These are phyloP conservation scores for Aethionema arabicum DNA, from an alignment of 345 rosid genomes.

Conservation along the genomic window DNA sequence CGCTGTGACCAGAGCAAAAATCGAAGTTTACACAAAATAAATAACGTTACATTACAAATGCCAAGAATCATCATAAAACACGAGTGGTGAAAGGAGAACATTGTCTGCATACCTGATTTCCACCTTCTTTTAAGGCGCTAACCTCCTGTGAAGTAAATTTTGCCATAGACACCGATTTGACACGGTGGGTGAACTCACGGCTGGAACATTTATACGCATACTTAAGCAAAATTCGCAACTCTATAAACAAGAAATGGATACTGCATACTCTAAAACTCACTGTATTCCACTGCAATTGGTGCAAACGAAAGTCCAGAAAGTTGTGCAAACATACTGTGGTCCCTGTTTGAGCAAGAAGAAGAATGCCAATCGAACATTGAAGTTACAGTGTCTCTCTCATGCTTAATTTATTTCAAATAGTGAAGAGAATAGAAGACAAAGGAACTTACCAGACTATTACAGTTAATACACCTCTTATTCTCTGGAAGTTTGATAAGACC, in stretches of 20 bases:
- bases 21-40: conserved; percentile 12
- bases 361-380: not conserved
- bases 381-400: too few relatives aligned
- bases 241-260: conserved; percentile 15
- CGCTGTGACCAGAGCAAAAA: conserved; percentile 43
- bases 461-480: conserved; percentile 88
- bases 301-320: conserved; percentile 96
- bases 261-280: conserved; percentile 47
- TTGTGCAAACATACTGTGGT: conserved; percentile 95
- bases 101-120: conserved; percentile 71
- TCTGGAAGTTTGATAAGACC: conserved; percentile 84
- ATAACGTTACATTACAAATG: not conserved
- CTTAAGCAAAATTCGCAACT: conserved; percentile 11
- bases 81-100: not conserved
- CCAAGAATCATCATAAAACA: too few relatives aligned
- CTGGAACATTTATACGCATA: conserved; percentile 40
- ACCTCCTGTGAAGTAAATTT: conserved; percentile 91
- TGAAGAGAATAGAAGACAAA: not conserved
- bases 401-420: not conserved
- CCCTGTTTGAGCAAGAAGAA: conserved; percentile 50
- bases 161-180: conserved; percentile 94
- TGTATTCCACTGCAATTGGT: conserved; percentile 97
- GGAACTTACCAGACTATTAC: conserved; percentile 75
- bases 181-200: conserved; percentile 95
- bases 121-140: conserved; percentile 80